Conservation (phyloP, 2,329 filamentous ascomycete genomes). For the Sporothrix protearum region DNA sequence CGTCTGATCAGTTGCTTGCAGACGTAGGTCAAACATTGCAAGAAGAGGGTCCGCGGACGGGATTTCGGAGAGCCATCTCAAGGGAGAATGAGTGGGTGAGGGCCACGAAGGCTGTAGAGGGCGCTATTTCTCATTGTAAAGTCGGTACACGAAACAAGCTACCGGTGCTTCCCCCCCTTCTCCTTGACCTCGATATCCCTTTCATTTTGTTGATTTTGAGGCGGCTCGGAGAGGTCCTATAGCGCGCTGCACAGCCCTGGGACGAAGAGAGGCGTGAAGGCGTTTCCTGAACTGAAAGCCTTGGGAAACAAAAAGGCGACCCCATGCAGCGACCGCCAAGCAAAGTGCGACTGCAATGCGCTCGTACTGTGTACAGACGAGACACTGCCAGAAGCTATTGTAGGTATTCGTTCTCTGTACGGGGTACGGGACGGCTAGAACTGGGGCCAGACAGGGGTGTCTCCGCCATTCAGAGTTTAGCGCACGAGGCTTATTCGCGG, state of each 20-base stretch:
- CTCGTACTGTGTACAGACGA: slow-evolving; percentile 8
- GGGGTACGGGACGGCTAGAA: slow-evolving; percentile 17
- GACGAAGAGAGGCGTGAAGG: background rate
- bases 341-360: background rate
- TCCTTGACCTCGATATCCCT: background rate
- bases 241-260: background rate
- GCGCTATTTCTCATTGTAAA: background rate
- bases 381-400: slow-evolving; percentile 18
- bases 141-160: slow-evolving; percentile 1
- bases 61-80: background rate
- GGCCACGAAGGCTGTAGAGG: background rate
- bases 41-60: background rate
- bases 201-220: background rate
- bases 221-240: background rate
- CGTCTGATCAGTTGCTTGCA: background rate
- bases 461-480: slow-evolving; percentile 19
- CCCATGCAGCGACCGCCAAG: background rate
- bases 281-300: too few species aligned
- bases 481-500: background rate
- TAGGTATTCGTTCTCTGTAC: too few species aligned
- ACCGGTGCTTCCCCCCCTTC: background rate
- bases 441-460: slow-evolving; percentile 6
- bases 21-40: background rate
- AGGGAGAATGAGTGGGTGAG: slow-evolving; percentile 1
- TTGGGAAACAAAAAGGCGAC: background rate